These are phyloP conservation scores for Hyaloperonospora brassicae DNA, from an alignment of 352 stramenopile genomes.

Conservation along the genomic window DNA sequence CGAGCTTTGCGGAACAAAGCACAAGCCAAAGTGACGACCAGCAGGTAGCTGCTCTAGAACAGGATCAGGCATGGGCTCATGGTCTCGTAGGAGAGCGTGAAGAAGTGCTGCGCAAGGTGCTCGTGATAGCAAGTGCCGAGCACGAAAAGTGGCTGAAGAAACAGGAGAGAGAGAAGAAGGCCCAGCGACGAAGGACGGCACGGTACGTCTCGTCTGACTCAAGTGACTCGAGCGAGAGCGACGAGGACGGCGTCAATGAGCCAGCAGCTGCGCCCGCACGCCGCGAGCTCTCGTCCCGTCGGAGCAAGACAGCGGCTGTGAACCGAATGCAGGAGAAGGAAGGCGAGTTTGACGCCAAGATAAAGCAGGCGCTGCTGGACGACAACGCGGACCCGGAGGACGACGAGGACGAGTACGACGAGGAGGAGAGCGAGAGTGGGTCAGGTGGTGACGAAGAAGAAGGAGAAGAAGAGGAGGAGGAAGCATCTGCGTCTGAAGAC, in stretches of 20 bases:
- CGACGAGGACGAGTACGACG: slow-evolving; percentile 21
- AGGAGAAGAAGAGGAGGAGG: slow-evolving; percentile 15
- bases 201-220: slow-evolving; percentile 21
- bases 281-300: slow-evolving; percentile 38
- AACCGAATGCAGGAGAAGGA: slow-evolving; percentile 54
- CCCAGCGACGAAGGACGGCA: slow-evolving; percentile 16
- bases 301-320: slow-evolving; percentile 50
- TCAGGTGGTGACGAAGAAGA: slow-evolving; percentile 23
- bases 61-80: slow-evolving; percentile 47
- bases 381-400: slow-evolving; percentile 36
- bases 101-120: slow-evolving; percentile 25
- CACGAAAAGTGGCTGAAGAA: slow-evolving; percentile 35
- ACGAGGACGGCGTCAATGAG: slow-evolving; percentile 19
- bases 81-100: slow-evolving; percentile 39
- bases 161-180: slow-evolving; percentile 31
- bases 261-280: slow-evolving; percentile 8
- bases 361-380: slow-evolving; percentile 45
- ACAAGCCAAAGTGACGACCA: slow-evolving; percentile 15
- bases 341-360: slow-evolving; percentile 45
- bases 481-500: background rate
- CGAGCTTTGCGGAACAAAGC: slow-evolving; percentile 31
- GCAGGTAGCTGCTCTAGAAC: slow-evolving; percentile 19
- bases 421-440: slow-evolving; percentile 23
- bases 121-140: slow-evolving; percentile 29
- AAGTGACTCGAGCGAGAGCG: slow-evolving; percentile 29